These are phyloP conservation scores for Parietaria judaica DNA, from an alignment of 306 rosid species.

Conservation along the genomic window DNA sequence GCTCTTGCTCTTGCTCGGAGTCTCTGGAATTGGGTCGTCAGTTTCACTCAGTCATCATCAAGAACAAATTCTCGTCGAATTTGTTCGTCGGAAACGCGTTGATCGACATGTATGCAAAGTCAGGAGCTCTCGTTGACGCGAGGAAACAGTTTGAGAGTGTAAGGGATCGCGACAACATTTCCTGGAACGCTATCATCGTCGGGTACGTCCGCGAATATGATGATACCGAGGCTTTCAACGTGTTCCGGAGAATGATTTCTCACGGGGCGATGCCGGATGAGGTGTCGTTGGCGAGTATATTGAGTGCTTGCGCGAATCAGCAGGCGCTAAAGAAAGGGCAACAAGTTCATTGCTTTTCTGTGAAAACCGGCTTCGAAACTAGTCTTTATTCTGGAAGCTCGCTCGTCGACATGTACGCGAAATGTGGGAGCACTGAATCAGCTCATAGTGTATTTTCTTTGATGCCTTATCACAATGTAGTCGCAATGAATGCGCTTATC, in stretches of 20 bases:
- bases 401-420: slow-evolving; percentile 77
- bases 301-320: slow-evolving; percentile 67
- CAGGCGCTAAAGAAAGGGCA: slow-evolving; percentile 41
- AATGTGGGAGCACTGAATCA: slow-evolving; percentile 42
- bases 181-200: slow-evolving; percentile 82
- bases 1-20: slow-evolving; percentile 53
- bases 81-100: slow-evolving; percentile 61
- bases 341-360: slow-evolving; percentile 56
- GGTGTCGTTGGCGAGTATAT: slow-evolving; percentile 72
- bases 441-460: slow-evolving; percentile 41
- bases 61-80: slow-evolving; percentile 44
- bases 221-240: slow-evolving; percentile 45
- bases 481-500: slow-evolving; percentile 61
- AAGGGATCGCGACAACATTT: slow-evolving; percentile 50
- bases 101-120: slow-evolving; percentile 79
- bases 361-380: slow-evolving; percentile 64
- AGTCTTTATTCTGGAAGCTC: slow-evolving; percentile 67
- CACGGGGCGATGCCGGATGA: slow-evolving; percentile 52
- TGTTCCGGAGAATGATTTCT: slow-evolving; percentile 56
- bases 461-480: slow-evolving; percentile 53
- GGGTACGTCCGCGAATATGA: slow-evolving; percentile 64
- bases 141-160: slow-evolving; percentile 63
- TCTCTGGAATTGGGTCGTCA: slow-evolving; percentile 45
- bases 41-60: slow-evolving; percentile 55
- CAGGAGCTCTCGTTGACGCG: slow-evolving; percentile 56